Evolutionary conservation across 2,329 filamentous ascomycete genomes (phyloP).

Genomic region (Claviceps quebecensis): DNA sequence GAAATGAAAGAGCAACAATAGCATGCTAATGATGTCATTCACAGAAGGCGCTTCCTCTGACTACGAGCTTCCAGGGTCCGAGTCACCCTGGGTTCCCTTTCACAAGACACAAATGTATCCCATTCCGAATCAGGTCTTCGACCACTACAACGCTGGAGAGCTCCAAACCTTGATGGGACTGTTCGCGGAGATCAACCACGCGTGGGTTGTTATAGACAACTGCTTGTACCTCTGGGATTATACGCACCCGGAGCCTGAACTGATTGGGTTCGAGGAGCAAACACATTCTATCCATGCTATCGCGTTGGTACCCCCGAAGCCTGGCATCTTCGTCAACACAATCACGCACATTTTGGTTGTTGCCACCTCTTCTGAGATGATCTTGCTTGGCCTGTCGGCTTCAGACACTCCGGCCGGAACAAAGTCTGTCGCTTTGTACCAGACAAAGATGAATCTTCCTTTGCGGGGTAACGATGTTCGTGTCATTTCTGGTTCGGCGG

Average conservation of each 20-base stretch:
- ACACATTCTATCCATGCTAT: constrained; percentile 81
- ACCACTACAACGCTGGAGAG: constrained; percentile 79
- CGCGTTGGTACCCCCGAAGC: constrained; percentile 69
- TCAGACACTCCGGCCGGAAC: constrained; percentile 53
- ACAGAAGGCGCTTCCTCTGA: constrained; percentile 80
- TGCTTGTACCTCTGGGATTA: constrained; percentile 97
- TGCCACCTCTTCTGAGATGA: constrained; percentile 72
- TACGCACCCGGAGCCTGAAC: constrained; percentile 76
- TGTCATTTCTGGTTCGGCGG: constrained; percentile 66
- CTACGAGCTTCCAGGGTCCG: constrained; percentile 61
- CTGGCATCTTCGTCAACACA: constrained; percentile 71
- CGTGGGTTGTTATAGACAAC: constrained; percentile 93
- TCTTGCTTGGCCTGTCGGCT: constrained; percentile 72
- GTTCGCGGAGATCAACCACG: constrained; percentile 87
- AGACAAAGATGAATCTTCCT: constrained; percentile 72
- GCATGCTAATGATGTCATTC: constrained; percentile 12
- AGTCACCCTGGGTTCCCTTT: constrained; percentile 73
- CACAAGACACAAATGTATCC: constrained; percentile 75
- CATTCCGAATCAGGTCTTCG: constrained; percentile 83
- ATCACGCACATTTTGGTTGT: constrained; percentile 85
- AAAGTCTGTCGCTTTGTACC: constrained; percentile 64
- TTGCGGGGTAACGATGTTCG: constrained; percentile 65
- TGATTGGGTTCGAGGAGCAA: constrained; percentile 86
- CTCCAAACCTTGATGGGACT: constrained; percentile 88
- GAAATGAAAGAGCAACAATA: neutral